Evolutionary conservation across 352 stramenopile species (phyloP).

Genomic region (Globisporangium radiosum): DNA sequence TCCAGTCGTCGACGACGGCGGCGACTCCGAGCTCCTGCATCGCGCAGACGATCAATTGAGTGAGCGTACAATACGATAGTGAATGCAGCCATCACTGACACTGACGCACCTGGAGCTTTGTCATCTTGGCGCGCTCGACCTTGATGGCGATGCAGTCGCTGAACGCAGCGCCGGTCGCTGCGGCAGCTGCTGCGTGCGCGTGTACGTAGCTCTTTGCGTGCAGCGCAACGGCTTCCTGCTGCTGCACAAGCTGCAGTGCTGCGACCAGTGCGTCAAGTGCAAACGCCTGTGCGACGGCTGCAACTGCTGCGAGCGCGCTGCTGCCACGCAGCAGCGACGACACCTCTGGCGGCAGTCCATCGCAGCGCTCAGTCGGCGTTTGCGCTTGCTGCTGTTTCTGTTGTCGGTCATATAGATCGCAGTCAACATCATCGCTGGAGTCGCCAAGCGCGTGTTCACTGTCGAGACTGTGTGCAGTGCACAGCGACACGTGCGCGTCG

Average conservation of each 20-base stretch:
- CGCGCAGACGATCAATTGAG: neutral
- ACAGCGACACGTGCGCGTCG: no score
- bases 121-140: conserved; percentile 27
- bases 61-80: neutral
- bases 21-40: conserved; percentile 37
- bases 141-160: conserved; percentile 18
- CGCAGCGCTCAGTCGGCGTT: conserved; percentile 3
- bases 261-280: conserved; percentile 29
- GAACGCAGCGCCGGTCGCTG: conserved; percentile 14
- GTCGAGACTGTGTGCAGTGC: neutral
- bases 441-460: neutral
- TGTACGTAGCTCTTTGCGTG: conserved; percentile 33
- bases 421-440: conserved; percentile 1
- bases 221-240: conserved; percentile 33
- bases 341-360: conserved; percentile 9
- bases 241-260: conserved; percentile 33
- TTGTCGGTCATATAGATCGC: no score
- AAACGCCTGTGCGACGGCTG: conserved; percentile 41
- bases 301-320: conserved; percentile 24
- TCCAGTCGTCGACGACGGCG: conserved; percentile 56
- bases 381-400: neutral
- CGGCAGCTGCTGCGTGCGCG: conserved; percentile 5
- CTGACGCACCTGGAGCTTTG: conserved; percentile 30
- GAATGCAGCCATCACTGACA: neutral
- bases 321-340: conserved; percentile 18